Evolutionary conservation across 2,329 filamentous ascomycete species (phyloP), one percentile per base, ranked within the genome.

Genomic region (Cladophialophora carrionii): DNA sequence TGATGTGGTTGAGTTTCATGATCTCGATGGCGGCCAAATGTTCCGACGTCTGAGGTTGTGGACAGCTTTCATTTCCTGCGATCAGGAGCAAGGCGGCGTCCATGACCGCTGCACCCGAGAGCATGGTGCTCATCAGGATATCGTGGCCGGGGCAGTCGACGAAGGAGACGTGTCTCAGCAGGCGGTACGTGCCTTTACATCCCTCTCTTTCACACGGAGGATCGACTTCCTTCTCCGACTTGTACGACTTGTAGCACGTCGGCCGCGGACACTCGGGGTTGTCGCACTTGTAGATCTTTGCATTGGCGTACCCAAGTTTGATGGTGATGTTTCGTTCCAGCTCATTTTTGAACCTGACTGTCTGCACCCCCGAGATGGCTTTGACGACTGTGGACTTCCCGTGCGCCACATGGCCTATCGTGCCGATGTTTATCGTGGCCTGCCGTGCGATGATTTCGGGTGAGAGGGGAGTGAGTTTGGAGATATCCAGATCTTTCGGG

Each of bases 81-180:
- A 99, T 97, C 61, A 99, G 85, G 62, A 99, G 87, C 66, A 99
- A 87, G 20, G 95, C 95, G 71, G 95, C 95, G 81, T 99, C 95
- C 95, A 99, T 99, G 86, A 99, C 95, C 70, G 95, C 95, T 74
- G 95, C 95, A 76, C 95, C 95, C 76, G 95, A 99, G 85, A 99
- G 89, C 95, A 99, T 99, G 74, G 95, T 99, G 82, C 94, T 98
- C 95, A 99, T 99, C 79, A 99, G 93, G 92, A 99, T 99, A 82
- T 99, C 95, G 91, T 99, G 95, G 80, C 95, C 95, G 63, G 95
- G 95, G 85, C 95, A 98, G 80, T 98, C 95, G 72, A 98, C 95
- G 78, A 98, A 99, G 89, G 92, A 96, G 75, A 97, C 92, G 78
- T 96, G 93, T 82, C 92, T 88, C 74, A 96, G 81, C 75, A 99